phyloP scores from a whole-genome alignment of 2,329 filamentous ascomycete genomes.

The Shiraia sp. region DNA sequence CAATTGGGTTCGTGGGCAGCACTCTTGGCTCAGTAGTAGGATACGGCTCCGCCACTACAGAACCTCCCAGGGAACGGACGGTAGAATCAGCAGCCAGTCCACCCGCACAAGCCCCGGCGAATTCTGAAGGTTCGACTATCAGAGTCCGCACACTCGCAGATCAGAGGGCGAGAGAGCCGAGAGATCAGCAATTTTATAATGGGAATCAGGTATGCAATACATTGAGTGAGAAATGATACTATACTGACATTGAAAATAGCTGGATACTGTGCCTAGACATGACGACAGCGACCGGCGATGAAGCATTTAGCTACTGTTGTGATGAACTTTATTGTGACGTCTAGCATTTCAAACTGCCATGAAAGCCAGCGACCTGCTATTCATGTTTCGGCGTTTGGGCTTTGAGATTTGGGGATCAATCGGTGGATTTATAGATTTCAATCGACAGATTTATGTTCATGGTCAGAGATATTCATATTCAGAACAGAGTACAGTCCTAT shows the following conservation, averaged over 20 bases:
- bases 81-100: slow-evolving; percentile 12
- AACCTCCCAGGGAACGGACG: slow-evolving; percentile 12
- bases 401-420: neutral
- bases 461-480: too few relatives aligned
- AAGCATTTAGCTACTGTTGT: neutral
- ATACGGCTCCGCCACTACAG: slow-evolving; percentile 14
- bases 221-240: slow-evolving; percentile 1
- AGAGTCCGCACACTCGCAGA: slow-evolving; percentile 51
- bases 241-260: slow-evolving; percentile 1
- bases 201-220: slow-evolving; percentile 74
- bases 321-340: too few relatives aligned
- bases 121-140: slow-evolving; percentile 29
- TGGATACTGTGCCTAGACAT: slow-evolving; percentile 9
- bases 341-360: too few relatives aligned
- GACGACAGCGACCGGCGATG: slow-evolving; percentile 10
- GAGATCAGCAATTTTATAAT: slow-evolving; percentile 80
- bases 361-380: too few relatives aligned
- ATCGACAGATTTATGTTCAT: too few relatives aligned
- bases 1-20: slow-evolving; percentile 38
- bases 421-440: too few relatives aligned
- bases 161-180: slow-evolving; percentile 55
- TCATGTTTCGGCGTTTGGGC: too few relatives aligned
- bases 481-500: too few relatives aligned
- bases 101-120: slow-evolving; percentile 11
- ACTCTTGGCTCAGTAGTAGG: slow-evolving; percentile 38